Evolutionary conservation across 208 protist genomes (phyloP), one percentile per base, ranked within the genome.

Genomic region (Crithidia brevicula): DNA sequence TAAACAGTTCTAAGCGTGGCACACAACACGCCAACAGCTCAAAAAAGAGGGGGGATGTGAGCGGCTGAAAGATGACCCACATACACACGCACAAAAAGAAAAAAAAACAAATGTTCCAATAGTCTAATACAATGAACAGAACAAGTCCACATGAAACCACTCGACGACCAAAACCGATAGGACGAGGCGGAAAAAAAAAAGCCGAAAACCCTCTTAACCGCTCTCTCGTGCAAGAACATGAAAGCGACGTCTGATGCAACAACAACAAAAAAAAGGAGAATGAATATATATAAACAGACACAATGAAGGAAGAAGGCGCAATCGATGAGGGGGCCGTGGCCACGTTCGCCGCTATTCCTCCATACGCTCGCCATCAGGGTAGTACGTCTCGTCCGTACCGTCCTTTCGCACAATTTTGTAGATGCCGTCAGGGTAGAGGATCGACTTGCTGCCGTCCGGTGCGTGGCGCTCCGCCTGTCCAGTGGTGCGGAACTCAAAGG

Each of bases 401-500:
- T 97, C 86, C 0, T 77, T 27, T 23, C 86, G 68, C 20, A 97
- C 86, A 4, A 92, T 61, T 70, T 97, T 98, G 69, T 89, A 91
- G 22, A 96, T 95, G 50, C 91, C 89, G 54, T 98, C 94, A 0
- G 93, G 91, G 67, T 98, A 98, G n/a, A 96, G 62, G 52, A 98
- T 97, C 51, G 97, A 90, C 77, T 98, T 98, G 15, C 74, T 87
- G n/a, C 94, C 93, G 54, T 95, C 83, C 8, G 93, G 81, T 34
- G 85, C 63, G 71, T 98, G 94, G 25, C 86, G 83, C 70, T 98
- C 96, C 28, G 86, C 85, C 71, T 98, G 96, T 18, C 82, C 81
- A 6, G 96, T 93, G 11, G 84, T 66, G 34, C 90, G 81, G 77
- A 98, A 98, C 71, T 95, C 82, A 72, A 96, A 97, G 13, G 95